A percentile compares a stretch with the other conserved stretches of the same genome.
phyloP scores from a whole-genome alignment of 176 grass and related monocot species.

The Elymus sibiricus region DNA sequence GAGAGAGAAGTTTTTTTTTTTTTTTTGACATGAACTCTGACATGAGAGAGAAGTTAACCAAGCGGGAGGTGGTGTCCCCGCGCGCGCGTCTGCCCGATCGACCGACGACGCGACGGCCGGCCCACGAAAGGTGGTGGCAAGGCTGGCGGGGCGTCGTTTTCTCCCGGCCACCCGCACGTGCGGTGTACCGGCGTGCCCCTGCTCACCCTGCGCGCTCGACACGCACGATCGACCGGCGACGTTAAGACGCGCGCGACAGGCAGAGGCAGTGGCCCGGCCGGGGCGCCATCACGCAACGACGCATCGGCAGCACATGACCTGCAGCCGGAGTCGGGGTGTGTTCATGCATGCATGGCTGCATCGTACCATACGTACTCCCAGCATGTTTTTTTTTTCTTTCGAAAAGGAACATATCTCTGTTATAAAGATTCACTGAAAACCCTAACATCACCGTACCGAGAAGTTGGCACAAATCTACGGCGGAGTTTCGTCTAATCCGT shows the following conservation, averaged over 20 bases:
- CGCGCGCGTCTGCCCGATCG: background rate
- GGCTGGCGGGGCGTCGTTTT: conserved; percentile 8
- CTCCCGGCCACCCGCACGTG: background rate
- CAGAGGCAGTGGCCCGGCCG: background rate
- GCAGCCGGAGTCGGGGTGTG: background rate
- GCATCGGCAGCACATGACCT: background rate
- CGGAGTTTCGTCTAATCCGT: no score
- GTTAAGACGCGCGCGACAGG: background rate
- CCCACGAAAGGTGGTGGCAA: background rate
- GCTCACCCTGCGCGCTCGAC: background rate
- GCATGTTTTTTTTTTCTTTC: no score
- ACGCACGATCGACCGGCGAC: background rate
- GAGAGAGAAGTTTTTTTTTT: no score
- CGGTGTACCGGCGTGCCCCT: background rate
- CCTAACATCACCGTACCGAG: no score
- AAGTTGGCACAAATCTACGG: no score
- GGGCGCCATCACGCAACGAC: background rate
- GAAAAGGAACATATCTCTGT: no score
- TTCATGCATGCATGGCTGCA: background rate
- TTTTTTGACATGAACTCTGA: no score
- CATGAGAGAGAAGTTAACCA: no score
- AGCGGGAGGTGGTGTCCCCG: no score
- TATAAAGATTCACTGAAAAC: no score
- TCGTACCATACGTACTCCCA: background rate
- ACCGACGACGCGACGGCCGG: background rate